Base-by-base conservation (phyloP, 257 asterid genomes). In the Solanum infundibuliforme region DNA sequence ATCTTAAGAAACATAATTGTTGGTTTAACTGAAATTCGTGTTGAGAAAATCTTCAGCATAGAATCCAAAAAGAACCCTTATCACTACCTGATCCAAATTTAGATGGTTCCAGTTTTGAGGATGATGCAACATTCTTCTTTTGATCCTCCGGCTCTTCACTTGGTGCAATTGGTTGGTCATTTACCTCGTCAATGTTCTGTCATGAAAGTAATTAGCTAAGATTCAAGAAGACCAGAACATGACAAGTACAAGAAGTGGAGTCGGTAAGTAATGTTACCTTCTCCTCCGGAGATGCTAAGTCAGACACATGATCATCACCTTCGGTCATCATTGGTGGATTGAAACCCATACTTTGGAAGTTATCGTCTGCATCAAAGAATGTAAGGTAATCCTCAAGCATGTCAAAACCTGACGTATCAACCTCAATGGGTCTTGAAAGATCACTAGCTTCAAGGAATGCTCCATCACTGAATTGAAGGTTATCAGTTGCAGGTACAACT, bases 361-460 rank as follows among this genome's bases (percentile, higher is more conserved):
- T 92, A 60, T 86, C 92, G 52, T 88, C 90, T 52, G 98, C 92
- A 90, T 96, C 98, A 25, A 90, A 90, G 94, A 89, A 96, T 1
- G 91, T 43, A 83, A 93, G 94, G 92, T 93, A 94, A 55, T 95
- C 98, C 82, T 94, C 99, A 76, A 95, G 91, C 93, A 91, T 89
- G 89, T 92, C 93, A 68, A 91, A 90, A 75, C 93, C 83, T 74
- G 95, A 90, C 72, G 93, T 46, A 87, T 91, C 92, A 66, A 90
- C 87, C 27, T 88, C 90, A 23, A 91, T 86, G 9, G 97, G 95
- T 90, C 90, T 89, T n/a, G 93, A 41, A 43, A 97, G 94, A 92
- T 97, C 98, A 86, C 92, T 91, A 74, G 98, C 91, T 90, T 96
- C 98, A 86, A 94, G 89, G 87, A 93, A 94, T 86, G 95, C 94